Conservation (phyloP, 2,329 filamentous ascomycete genomes). For the Lomentospora prolificans region DNA sequence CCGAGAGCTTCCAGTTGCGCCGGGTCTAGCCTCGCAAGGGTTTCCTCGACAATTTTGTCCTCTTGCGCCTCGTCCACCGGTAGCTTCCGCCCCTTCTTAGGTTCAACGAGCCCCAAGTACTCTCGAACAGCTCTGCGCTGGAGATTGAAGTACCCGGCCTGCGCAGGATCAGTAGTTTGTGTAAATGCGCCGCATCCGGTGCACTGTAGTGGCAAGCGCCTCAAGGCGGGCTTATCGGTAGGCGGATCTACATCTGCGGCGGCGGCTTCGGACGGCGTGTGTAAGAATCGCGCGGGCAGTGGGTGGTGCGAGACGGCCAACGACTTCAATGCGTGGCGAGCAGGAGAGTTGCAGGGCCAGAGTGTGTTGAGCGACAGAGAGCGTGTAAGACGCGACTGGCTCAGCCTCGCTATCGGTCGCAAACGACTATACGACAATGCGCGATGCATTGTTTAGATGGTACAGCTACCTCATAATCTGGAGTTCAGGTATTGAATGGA, state of each 20-base stretch:
- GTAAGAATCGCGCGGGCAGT: not conserved
- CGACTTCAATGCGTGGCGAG: not conserved
- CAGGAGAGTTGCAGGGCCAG: not conserved
- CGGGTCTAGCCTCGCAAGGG: slow-evolving; percentile 31
- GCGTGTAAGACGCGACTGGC: not conserved
- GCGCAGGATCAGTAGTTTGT: slow-evolving; percentile 40
- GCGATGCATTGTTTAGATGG: slow-evolving; percentile 29
- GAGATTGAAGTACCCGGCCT: slow-evolving; percentile 48
- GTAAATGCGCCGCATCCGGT: slow-evolving; percentile 56
- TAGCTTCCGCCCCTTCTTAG: slow-evolving; percentile 9
- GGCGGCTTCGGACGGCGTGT: not conserved
- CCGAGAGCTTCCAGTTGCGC: slow-evolving; percentile 34
- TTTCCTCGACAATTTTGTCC: slow-evolving; percentile 36
- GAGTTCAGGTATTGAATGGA: not conserved
- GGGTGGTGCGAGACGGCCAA: not conserved
- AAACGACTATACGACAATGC: slow-evolving; percentile 32
- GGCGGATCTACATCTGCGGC: not conserved
- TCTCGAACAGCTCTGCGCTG: slow-evolving; percentile 39
- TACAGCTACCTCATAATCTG: slow-evolving; percentile 6
- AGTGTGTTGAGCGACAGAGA: not conserved
- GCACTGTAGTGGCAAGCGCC: slow-evolving; percentile 44
- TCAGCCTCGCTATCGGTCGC: slow-evolving; percentile 12
- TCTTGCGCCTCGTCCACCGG: slow-evolving; percentile 20
- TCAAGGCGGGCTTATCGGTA: not conserved
- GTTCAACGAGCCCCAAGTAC: slow-evolving; percentile 30